Base-by-base conservation (phyloP, 345 rosid species). In the Chamaenerion angustifolium region DNA sequence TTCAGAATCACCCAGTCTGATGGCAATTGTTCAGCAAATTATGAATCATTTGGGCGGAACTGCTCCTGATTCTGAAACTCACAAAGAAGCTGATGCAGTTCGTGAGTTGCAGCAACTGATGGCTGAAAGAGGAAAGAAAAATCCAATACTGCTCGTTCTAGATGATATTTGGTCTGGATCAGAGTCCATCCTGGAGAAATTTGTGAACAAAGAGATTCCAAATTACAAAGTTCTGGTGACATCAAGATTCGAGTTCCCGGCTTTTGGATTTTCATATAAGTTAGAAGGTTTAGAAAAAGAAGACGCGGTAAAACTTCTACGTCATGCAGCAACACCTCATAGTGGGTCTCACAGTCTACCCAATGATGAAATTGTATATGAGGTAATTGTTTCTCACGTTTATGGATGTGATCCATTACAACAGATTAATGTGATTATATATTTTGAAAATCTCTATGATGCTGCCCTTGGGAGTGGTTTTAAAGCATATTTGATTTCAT, bases 161-260 rank as follows among this genome's bases (percentile, higher is more conserved):
- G 94, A 83, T 62, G 83, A 83, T 69, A 81, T 74, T 55, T 74
- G 85, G 81, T 17, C 18, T 2, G 82, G 67, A 35, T 50, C 54
- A 16, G 43, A 50, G 42, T 53, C 58, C 41, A 41, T 75, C 0
- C 58, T 79, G 55, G 52, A 54, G 12, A 63, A 56, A 8, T 64
- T 82, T 51, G 44, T 0, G 40, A 48, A 51, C 37, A 13, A 50
- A 4, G 11, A 43, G 2, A 15, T 71, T 19, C 65, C 66, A 45
- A 19, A 50, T 49, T 65, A 59, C 64, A 60, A 55, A 37, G 56
- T 65, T 45, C 48, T 65, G 52, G 56, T 59, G 46, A 65, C 64
- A 10, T 65, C 69, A 35, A 49, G 57, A 44, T 48, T 13, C 7
- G 50, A 11, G 19, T 55, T 65, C 19, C 54, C 17, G 7, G 6